Evolutionary conservation across 768 basidiomycete species (phyloP).

Genomic region (Mycena rosella): DNA sequence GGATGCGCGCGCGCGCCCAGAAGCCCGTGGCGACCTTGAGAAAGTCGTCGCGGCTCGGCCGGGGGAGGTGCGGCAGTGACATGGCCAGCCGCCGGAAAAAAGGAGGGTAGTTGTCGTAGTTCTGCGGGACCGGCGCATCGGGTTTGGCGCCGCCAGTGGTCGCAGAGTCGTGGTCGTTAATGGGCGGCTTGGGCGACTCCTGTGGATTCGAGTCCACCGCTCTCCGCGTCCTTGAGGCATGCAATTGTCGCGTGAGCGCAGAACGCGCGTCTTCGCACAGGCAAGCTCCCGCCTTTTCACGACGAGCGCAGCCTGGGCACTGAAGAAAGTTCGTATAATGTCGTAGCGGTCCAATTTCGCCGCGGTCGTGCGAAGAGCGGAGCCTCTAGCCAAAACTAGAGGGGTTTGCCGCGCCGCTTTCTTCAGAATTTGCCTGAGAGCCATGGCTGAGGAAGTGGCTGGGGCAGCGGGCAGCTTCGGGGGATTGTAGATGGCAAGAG

Average conservation of each 20-base stretch:
- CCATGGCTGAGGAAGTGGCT: constrained; percentile 4
- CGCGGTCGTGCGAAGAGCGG: constrained; percentile 35
- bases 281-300: constrained; percentile 26
- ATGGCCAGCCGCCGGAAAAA: constrained; percentile 85
- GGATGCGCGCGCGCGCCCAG: constrained; percentile 88
- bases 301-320: constrained; percentile 40
- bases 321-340: constrained; percentile 71
- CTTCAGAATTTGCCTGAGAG: constrained; percentile 18
- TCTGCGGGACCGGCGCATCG: constrained; percentile 45
- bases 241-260: constrained; percentile 25
- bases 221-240: constrained; percentile 29
- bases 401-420: constrained; percentile 15
- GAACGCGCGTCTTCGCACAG: constrained; percentile 3
- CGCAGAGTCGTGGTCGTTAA: constrained; percentile 31
- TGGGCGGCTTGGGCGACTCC: constrained; percentile 25
- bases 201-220: neutral
- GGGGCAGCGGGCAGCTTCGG: too few relatives aligned
- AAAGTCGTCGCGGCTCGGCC: constrained; percentile 92
- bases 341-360: constrained; percentile 66
- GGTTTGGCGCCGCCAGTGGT: constrained; percentile 16
- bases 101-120: constrained; percentile 79
- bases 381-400: constrained; percentile 1
- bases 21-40: constrained; percentile 89
- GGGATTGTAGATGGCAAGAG: too few relatives aligned
- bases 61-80: constrained; percentile 80